Percentiles rank a stretch among this genome's conserved stretches.
Conservation (phyloP, 1,139 yeast species). For the Torulaspora pretoriensis region DNA sequence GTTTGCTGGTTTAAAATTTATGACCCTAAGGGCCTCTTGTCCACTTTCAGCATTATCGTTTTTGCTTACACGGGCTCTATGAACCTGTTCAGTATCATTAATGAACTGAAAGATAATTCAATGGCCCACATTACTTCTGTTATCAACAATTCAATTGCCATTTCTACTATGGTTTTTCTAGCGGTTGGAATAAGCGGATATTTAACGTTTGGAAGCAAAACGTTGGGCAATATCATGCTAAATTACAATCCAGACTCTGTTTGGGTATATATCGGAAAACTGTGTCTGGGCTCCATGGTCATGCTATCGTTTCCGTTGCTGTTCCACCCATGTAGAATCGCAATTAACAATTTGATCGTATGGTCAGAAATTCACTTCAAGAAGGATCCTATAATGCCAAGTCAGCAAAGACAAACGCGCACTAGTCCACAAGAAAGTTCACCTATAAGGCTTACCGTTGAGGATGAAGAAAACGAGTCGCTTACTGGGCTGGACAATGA, state of each 20-base stretch:
- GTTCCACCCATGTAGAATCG: slow-evolving; percentile 88
- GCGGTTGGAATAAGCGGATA: slow-evolving; percentile 81
- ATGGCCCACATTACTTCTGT: slow-evolving; percentile 50
- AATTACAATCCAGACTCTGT: slow-evolving; percentile 44
- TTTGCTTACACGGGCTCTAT: slow-evolving; percentile 96
- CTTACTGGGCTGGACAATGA: slow-evolving; percentile 5
- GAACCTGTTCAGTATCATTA: slow-evolving; percentile 84
- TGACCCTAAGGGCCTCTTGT: slow-evolving; percentile 55
- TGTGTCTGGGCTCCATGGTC: slow-evolving; percentile 76
- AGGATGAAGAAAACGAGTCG: slow-evolving; percentile 23
- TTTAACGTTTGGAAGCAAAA: slow-evolving; percentile 74
- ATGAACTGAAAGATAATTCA: slow-evolving; percentile 65
- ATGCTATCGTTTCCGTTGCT: slow-evolving; percentile 84
- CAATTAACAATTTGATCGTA: slow-evolving; percentile 68
- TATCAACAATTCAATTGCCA: slow-evolving; percentile 50
- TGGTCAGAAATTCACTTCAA: slow-evolving; percentile 40
- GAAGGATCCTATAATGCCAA: slow-evolving; percentile 3
- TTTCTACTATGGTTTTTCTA: slow-evolving; percentile 57
- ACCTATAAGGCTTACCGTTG: slow-evolving; percentile 22
- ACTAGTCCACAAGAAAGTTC: slow-evolving; percentile 5
- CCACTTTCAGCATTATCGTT: slow-evolving; percentile 84
- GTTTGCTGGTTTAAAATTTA: slow-evolving; percentile 53
- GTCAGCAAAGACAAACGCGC: slow-evolving; percentile 6
- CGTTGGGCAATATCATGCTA: slow-evolving; percentile 76
- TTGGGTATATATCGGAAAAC: slow-evolving; percentile 55